Percentiles rank a stretch among this genome's conserved stretches.
These are phyloP conservation scores for Hypoxylon sp. DNA, from an alignment of 2,329 filamentous ascomycete genomes.

Conservation along the genomic window DNA sequence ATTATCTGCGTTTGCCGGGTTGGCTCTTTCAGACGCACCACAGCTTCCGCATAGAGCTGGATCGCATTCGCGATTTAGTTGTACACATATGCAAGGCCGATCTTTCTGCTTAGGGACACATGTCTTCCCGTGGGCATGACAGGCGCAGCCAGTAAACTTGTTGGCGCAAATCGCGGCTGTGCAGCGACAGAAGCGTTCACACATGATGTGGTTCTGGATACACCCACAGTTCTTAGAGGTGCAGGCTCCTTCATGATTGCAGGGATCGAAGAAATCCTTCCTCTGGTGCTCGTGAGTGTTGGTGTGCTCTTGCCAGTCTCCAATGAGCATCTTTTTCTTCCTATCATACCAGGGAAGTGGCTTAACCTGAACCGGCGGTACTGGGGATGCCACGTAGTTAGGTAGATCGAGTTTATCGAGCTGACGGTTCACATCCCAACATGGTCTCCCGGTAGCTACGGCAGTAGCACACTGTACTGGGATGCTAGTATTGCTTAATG, in stretches of 20 bases:
- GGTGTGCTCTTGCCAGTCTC: slow-evolving; percentile 71
- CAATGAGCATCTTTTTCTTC: slow-evolving; percentile 67
- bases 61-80: slow-evolving; percentile 84
- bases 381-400: slow-evolving; percentile 51
- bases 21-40: slow-evolving; percentile 77
- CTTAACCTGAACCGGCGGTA: slow-evolving; percentile 58
- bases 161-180: slow-evolving; percentile 71
- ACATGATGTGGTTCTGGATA: slow-evolving; percentile 72
- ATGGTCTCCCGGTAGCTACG: slow-evolving; percentile 66
- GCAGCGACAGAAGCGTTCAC: slow-evolving; percentile 80
- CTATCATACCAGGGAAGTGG: slow-evolving; percentile 70
- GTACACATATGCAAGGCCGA: slow-evolving; percentile 77
- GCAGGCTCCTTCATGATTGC: slow-evolving; percentile 79
- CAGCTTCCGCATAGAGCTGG: slow-evolving; percentile 80
- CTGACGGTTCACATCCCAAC: slow-evolving; percentile 66
- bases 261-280: slow-evolving; percentile 74
- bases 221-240: slow-evolving; percentile 72
- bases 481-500: slow-evolving; percentile 60
- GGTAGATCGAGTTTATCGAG: slow-evolving; percentile 59
- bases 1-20: slow-evolving; percentile 76
- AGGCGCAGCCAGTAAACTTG: slow-evolving; percentile 78
- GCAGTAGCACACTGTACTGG: slow-evolving; percentile 66
- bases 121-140: slow-evolving; percentile 71
- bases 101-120: slow-evolving; percentile 71
- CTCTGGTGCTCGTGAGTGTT: slow-evolving; percentile 69